These are phyloP conservation scores for Trichosporon inkin DNA, from an alignment of 1,284 basidiomycete genomes.

Conservation along the genomic window DNA sequence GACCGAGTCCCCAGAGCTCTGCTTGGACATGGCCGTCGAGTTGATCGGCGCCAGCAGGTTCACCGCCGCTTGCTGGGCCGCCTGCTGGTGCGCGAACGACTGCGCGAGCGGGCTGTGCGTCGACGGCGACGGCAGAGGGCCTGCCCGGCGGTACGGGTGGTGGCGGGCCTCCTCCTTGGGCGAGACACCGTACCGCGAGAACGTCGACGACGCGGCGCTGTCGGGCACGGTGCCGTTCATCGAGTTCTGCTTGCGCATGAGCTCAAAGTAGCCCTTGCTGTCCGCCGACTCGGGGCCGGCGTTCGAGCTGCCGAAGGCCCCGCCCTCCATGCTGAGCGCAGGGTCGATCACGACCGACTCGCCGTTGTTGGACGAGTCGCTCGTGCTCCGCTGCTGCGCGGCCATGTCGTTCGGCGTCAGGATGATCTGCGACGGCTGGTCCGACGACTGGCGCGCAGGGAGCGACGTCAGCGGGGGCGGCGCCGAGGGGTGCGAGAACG, in stretches of 20 bases:
- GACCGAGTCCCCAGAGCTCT: not conserved
- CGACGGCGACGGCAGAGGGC: slow-evolving; percentile 26
- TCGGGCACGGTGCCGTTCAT: slow-evolving; percentile 17
- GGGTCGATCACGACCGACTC: slow-evolving; percentile 29
- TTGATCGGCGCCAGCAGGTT: slow-evolving; percentile 8
- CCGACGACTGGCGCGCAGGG: slow-evolving; percentile 33
- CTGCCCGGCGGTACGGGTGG: slow-evolving; percentile 34
- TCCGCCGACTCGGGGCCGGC: slow-evolving; percentile 11
- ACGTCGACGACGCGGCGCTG: slow-evolving; percentile 29
- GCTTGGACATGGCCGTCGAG: slow-evolving; percentile 6
- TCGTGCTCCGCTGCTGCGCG: slow-evolving; percentile 19
- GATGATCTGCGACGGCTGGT: slow-evolving; percentile 37
- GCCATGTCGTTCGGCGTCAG: slow-evolving; percentile 41
- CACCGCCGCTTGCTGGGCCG: not conserved
- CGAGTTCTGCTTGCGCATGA: slow-evolving; percentile 14
- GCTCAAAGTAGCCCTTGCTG: slow-evolving; percentile 22
- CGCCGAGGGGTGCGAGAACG: slow-evolving; percentile 34
- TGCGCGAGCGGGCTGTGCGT: slow-evolving; percentile 10
- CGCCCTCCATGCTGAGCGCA: slow-evolving; percentile 9
- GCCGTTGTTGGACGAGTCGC: slow-evolving; percentile 8
- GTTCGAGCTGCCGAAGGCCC: not conserved
- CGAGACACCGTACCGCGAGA: slow-evolving; percentile 29
- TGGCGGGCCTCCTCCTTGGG: slow-evolving; percentile 27
- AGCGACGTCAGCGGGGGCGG: slow-evolving; percentile 39
- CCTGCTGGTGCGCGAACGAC: slow-evolving; percentile 5